Evolutionary conservation across 2,329 filamentous ascomycete genomes (phyloP).

Genomic region (Curvularia lunata): DNA sequence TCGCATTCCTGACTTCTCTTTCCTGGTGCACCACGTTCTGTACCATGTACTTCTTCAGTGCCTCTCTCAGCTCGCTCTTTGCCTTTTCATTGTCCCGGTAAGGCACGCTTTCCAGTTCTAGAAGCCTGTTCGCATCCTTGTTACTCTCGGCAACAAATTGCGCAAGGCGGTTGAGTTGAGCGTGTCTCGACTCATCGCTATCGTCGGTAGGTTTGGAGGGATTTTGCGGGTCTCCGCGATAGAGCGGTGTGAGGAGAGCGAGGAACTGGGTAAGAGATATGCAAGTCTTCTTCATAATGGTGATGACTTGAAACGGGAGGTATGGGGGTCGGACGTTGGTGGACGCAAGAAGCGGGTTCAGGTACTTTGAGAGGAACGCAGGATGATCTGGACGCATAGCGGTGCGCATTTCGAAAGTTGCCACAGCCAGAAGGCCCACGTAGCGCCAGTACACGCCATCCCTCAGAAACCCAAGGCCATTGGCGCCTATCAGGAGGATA

Average conservation of each 20-base stretch:
- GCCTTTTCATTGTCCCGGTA: slow-evolving; percentile 75
- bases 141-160: slow-evolving; percentile 66
- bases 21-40: slow-evolving; percentile 76
- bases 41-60: slow-evolving; percentile 85
- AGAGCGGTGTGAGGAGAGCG: slow-evolving; percentile 44
- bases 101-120: slow-evolving; percentile 81
- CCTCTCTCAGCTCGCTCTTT: slow-evolving; percentile 65
- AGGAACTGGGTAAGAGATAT: slow-evolving; percentile 65
- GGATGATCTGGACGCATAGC: slow-evolving; percentile 61
- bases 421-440: slow-evolving; percentile 59
- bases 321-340: slow-evolving; percentile 63
- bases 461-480: slow-evolving; percentile 44
- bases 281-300: slow-evolving; percentile 74
- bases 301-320: slow-evolving; percentile 84
- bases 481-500: slow-evolving; percentile 39
- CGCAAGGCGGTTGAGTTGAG: slow-evolving; percentile 73
- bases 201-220: slow-evolving; percentile 32
- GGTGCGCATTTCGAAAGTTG: slow-evolving; percentile 63
- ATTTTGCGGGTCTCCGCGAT: slow-evolving; percentile 38
- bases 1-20: slow-evolving; percentile 81
- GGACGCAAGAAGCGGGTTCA: slow-evolving; percentile 56
- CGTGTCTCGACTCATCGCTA: slow-evolving; percentile 50
- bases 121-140: slow-evolving; percentile 70
- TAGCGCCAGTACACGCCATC: slow-evolving; percentile 55
- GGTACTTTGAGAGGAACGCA: slow-evolving; percentile 51